Evolutionary conservation across 176 grass and related monocot genomes (phyloP).

Genomic region (Panicum miliaceum): DNA sequence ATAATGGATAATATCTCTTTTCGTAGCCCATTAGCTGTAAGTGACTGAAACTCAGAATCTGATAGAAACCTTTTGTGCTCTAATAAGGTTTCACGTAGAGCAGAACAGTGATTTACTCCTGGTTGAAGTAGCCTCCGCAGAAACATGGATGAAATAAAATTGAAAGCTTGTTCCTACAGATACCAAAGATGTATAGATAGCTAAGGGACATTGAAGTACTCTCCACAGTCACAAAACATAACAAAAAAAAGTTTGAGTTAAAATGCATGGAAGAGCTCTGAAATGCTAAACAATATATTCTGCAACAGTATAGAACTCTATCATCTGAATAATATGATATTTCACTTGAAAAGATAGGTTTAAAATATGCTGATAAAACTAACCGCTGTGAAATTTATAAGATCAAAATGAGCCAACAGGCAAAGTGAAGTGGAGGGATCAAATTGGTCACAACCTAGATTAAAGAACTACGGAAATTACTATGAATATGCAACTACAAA

Average conservation of each 20-base stretch:
- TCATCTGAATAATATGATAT: constrained; percentile 18
- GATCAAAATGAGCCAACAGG: constrained; percentile 1
- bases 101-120: constrained; percentile 76
- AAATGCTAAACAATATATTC: constrained; percentile 34
- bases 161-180: constrained; percentile 68
- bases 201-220: constrained; percentile 35
- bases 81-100: constrained; percentile 79
- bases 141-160: constrained; percentile 93
- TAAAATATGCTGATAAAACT: constrained; percentile 21
- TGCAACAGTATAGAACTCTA: constrained; percentile 1
- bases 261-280: constrained; percentile 40
- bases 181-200: constrained; percentile 24
- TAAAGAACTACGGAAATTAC: constrained; percentile 6
- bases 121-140: constrained; percentile 90
- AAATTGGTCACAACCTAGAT: neutral
- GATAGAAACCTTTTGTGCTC: constrained; percentile 91
- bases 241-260: neutral
- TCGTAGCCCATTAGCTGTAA: constrained; percentile 73
- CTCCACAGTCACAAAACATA: constrained; percentile 3
- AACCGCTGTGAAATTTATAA: neutral
- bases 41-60: constrained; percentile 78
- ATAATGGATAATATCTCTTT: constrained; percentile 89
- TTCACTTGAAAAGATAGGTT: constrained; percentile 34
- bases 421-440: neutral
- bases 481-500: constrained; percentile 10